Conservation (phyloP, 345 rosid species). For the Kernera saxatilis region DNA sequence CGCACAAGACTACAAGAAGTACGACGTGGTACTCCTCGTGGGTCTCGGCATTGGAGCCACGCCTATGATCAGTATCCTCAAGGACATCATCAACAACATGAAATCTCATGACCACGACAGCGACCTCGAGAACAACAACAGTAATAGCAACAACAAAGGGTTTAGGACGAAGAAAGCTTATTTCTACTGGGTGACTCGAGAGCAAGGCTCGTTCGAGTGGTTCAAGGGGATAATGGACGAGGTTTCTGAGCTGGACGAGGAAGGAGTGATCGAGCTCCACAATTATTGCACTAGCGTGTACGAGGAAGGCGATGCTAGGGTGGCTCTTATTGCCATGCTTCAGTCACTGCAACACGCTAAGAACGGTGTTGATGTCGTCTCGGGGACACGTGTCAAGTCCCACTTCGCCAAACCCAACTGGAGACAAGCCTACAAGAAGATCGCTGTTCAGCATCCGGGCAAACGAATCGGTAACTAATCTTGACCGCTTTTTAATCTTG, state of each 20-base stretch:
- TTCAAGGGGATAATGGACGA: constrained; percentile 91
- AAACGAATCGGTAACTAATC: constrained; percentile 53
- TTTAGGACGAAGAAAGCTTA: constrained; percentile 71
- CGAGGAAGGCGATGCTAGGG: constrained; percentile 90
- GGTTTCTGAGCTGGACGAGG: constrained; percentile 75
- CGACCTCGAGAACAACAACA: constrained; percentile 32
- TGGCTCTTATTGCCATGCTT: constrained; percentile 81
- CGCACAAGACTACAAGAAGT: constrained; percentile 89
- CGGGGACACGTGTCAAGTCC: constrained; percentile 77
- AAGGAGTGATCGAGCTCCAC: constrained; percentile 63
- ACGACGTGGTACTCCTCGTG: constrained; percentile 74
- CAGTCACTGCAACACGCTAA: constrained; percentile 84
- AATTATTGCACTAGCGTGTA: constrained; percentile 92
- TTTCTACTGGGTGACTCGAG: constrained; percentile 92
- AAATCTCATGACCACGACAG: constrained; percentile 13
- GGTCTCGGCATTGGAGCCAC: constrained; percentile 95
- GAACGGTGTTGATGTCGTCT: constrained; percentile 82
- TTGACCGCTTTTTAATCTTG: neutral
- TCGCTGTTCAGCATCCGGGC: constrained; percentile 54
- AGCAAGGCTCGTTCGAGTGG: constrained; percentile 96
- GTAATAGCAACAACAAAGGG: constrained; percentile 24
- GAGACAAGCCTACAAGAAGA: constrained; percentile 78
- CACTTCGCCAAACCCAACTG: constrained; percentile 89
- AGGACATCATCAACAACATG: constrained; percentile 88
- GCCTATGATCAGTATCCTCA: constrained; percentile 86